phyloP scores from a whole-genome alignment of 139 green algal genomes.

The Coelastrella sp. region DNA sequence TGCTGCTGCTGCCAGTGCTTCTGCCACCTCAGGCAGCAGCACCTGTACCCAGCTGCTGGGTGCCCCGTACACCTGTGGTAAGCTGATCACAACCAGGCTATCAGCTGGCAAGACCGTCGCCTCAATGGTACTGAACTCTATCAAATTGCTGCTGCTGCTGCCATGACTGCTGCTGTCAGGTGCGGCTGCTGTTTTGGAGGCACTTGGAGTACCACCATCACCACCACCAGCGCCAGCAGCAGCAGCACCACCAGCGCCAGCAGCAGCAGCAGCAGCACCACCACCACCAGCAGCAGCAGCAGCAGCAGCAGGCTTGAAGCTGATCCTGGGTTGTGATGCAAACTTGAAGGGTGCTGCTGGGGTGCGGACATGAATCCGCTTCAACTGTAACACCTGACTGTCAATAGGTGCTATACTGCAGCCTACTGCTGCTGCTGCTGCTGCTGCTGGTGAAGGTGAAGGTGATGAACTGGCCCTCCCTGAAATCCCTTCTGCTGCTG shows the following conservation, averaged over 20 bases:
- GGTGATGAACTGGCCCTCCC: background rate
- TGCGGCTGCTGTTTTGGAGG: background rate
- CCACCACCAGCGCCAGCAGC: background rate
- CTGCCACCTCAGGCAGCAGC: background rate
- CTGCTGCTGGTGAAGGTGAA: background rate
- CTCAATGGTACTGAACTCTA: background rate
- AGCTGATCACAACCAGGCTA: background rate
- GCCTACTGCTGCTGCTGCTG: slow-evolving; percentile 15
- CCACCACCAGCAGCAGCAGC: background rate
- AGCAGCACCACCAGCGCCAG: background rate
- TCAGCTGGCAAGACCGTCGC: background rate
- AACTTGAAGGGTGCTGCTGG: background rate
- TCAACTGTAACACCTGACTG: background rate
- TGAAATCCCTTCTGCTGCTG: background rate
- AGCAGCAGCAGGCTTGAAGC: background rate
- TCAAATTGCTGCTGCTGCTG: background rate
- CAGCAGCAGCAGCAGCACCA: background rate
- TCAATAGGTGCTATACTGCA: background rate
- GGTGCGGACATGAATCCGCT: slow-evolving; percentile 24
- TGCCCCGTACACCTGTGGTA: slow-evolving; percentile 1
- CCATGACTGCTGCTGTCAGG: background rate
- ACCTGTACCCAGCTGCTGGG: slow-evolving; percentile 15
- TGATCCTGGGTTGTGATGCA: background rate
- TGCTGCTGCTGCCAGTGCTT: slow-evolving; percentile 2
- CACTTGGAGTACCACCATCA: too few relatives aligned